phyloP scores from a whole-genome alignment of 2,329 filamentous ascomycete genomes.

The Fusarium xylarioides region DNA sequence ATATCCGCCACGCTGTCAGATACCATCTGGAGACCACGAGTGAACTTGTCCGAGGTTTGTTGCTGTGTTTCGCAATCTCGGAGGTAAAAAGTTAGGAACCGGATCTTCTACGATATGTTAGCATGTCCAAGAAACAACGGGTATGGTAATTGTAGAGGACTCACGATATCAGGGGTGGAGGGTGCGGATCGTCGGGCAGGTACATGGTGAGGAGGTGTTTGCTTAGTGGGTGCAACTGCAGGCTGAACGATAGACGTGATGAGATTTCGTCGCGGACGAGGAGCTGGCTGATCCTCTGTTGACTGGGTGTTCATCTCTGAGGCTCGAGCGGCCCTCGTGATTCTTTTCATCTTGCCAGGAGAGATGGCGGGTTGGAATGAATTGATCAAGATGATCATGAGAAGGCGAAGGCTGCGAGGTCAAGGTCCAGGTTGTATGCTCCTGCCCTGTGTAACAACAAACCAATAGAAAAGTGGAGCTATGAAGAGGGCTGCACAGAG shows the following conservation, averaged over 20 bases:
- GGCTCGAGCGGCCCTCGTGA: background rate
- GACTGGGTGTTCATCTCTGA: background rate
- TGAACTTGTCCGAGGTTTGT: background rate
- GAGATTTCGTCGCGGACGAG: background rate
- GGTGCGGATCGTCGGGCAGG: background rate
- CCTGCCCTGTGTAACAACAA: background rate
- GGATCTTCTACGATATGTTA: background rate
- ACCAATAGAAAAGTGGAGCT: background rate
- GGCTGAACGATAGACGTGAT: background rate
- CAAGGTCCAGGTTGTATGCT: background rate
- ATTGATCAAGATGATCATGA: background rate
- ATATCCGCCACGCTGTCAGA: background rate
- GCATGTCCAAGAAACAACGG: fast-evolving
- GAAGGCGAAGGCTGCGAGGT: background rate
- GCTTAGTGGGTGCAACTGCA: background rate
- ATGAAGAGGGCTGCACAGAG: background rate
- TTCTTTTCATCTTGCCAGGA: background rate
- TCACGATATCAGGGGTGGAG: background rate
- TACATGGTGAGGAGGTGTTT: background rate
- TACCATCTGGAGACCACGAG: background rate
- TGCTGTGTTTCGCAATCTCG: background rate
- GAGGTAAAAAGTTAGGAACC: background rate
- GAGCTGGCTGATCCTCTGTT: background rate
- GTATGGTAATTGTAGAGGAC: fast-evolving
- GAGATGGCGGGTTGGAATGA: background rate